These are phyloP conservation scores for Globisporangium nagaii DNA, from an alignment of 352 stramenopile genomes.

Conservation along the genomic window DNA sequence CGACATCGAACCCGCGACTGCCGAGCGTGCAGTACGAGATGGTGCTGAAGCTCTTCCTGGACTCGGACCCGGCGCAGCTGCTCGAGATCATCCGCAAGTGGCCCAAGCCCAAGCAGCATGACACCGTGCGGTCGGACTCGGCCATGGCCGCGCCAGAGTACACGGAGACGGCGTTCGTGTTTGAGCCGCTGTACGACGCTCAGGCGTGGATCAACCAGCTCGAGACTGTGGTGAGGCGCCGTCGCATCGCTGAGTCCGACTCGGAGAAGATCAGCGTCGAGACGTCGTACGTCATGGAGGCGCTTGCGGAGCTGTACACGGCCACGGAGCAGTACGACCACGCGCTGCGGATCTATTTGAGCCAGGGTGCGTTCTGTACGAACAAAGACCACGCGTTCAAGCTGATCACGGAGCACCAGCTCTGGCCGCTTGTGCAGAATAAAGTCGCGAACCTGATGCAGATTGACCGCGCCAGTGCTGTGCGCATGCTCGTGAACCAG, in stretches of 20 bases:
- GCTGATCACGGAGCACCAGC: conserved; percentile 75
- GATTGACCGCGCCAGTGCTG: conserved; percentile 60
- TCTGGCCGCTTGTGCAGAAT: conserved; percentile 73
- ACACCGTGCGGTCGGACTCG: conserved; percentile 13
- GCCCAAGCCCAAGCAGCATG: conserved; percentile 61
- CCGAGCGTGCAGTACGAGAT: conserved; percentile 78
- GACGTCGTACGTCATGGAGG: conserved; percentile 79
- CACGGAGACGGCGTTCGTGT: conserved; percentile 56
- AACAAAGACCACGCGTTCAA: conserved; percentile 86
- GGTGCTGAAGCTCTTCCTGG: conserved; percentile 80
- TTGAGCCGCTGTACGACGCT: conserved; percentile 75
- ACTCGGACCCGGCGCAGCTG: conserved; percentile 69
- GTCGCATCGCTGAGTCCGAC: conserved; percentile 62
- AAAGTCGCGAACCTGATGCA: conserved; percentile 77
- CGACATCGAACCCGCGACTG: conserved; percentile 62
- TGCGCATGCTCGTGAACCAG: conserved; percentile 79
- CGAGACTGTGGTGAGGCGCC: conserved; percentile 61
- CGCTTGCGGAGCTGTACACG: conserved; percentile 76
- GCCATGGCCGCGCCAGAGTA: conserved; percentile 57
- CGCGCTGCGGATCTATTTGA: conserved; percentile 80
- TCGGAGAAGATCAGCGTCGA: conserved; percentile 61
- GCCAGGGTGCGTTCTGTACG: conserved; percentile 74
- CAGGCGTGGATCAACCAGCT: conserved; percentile 81
- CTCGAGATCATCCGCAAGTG: conserved; percentile 79
- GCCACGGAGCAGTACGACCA: conserved; percentile 79